Evolutionary conservation across 768 basidiomycete species (phyloP), one percentile per base, ranked within the genome.

Genomic region (Lactarius indigo): DNA sequence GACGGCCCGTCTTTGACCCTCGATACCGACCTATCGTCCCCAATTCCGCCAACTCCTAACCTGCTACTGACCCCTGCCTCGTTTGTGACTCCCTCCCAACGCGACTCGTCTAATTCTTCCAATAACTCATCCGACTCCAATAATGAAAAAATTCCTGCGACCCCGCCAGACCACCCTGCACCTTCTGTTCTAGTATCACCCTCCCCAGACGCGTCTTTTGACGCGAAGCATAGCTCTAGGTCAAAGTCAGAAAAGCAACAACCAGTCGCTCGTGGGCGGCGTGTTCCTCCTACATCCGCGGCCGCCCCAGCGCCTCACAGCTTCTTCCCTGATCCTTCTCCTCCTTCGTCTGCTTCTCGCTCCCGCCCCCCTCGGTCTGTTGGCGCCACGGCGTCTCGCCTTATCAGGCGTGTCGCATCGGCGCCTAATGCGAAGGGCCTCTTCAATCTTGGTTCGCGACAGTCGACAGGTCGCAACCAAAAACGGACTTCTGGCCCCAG

Each of bases 401-500:
- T 98, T 79, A 88, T 98, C 35, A 89, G 96, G 61, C 88, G 96
- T 58, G 96, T 98, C 57, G 94, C 96, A 4, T 97, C 94, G 10
- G 96, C 97, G 2, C 96, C 96, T 3, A 99, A 98, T 74, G 90
- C 95, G 39, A 98, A 98, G 75, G 91, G 89, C 33, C 82, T 99
- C 35, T 94, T 98, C 76, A 80, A 82, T 44, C 78, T 86, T 55
- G 78, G 84, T 63, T 81, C 86, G 52, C 84, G 87, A 30, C 84
- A 85, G 23, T 73, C 83, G 1, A 71, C 74, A 23, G 66, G 66
- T 79, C 35, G 85, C 85, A 2, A 89, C 87, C 33, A 90, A 85
- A 79, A 92, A 92, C 72, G 91, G 91, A 17, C 78, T 94, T 52
- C 80, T 94, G 47, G 87, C 93, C 17, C 91, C 92, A 4, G 84